Conservation (phyloP, 2,329 filamentous ascomycete species). For the Xylariaceae sp. region DNA sequence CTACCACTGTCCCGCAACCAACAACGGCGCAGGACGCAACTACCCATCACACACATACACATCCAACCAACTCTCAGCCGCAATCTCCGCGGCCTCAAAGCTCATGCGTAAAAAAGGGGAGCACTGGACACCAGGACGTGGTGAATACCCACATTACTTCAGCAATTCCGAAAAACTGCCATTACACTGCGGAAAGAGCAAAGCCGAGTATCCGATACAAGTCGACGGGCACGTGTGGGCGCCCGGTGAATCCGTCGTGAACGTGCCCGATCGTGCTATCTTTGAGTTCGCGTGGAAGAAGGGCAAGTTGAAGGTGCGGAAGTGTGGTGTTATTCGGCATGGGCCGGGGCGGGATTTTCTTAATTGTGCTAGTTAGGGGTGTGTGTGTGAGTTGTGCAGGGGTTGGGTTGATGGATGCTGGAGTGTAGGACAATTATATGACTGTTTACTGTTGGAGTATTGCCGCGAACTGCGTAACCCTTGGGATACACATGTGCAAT, state of each 20-base stretch:
- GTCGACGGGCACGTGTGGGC: not conserved
- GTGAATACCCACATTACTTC: not conserved
- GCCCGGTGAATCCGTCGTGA: not conserved
- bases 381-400: not conserved
- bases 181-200: not conserved
- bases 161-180: not conserved
- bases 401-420: too few species aligned
- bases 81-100: not conserved
- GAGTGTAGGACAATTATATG: too few species aligned
- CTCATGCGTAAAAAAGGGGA: not conserved
- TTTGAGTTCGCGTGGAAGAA: not conserved
- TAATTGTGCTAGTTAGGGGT: not conserved
- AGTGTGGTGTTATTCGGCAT: not conserved
- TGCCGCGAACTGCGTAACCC: too few species aligned
- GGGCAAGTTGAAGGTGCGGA: not conserved
- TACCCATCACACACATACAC: not conserved
- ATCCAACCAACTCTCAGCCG: not conserved
- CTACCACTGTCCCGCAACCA: not conserved
- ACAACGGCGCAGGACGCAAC: not conserved
- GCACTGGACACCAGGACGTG: not conserved
- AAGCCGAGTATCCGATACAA: not conserved
- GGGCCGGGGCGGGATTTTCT: not conserved
- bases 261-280: not conserved
- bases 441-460: too few species aligned
- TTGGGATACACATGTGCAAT: too few species aligned